Evolutionary conservation across 495 filamentous ascomycete genomes (phyloP).

Genomic region (Tetracladium setigerum): DNA sequence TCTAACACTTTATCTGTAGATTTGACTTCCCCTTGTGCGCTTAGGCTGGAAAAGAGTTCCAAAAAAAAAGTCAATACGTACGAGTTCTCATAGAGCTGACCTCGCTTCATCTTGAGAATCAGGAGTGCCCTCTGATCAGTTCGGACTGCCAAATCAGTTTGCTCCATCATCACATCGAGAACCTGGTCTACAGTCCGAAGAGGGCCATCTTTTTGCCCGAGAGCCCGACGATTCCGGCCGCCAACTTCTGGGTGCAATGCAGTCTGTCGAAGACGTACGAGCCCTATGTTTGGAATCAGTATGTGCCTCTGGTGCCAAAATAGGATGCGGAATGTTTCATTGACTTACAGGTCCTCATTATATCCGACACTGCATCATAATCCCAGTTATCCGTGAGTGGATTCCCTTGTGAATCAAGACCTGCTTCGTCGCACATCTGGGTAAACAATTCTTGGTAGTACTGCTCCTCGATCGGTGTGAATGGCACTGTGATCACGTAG

Average conservation of each 20-base stretch:
- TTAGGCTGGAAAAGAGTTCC: too few species aligned
- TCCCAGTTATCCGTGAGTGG: conserved; percentile 56
- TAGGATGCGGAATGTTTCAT: conserved; percentile 40
- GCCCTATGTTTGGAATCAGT: conserved; percentile 32
- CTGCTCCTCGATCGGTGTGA: conserved; percentile 82
- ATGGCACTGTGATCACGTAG: conserved; percentile 81
- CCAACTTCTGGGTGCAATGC: conserved; percentile 81
- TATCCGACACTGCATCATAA: conserved; percentile 44
- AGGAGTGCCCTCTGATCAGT: conserved; percentile 61
- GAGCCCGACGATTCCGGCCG: conserved; percentile 53
- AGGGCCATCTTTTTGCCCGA: conserved; percentile 57
- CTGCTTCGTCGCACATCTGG: conserved; percentile 62
- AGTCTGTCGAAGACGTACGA: conserved; percentile 67
- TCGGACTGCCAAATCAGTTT: conserved; percentile 55
- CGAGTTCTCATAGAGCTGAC: conserved; percentile 67
- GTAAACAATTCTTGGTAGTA: conserved; percentile 67
- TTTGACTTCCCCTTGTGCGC: too few species aligned
- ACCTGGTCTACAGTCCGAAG: conserved; percentile 79
- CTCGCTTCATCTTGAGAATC: conserved; percentile 51
- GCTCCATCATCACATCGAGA: conserved; percentile 81
- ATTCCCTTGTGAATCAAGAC: conserved; percentile 54
- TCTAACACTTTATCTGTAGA: too few species aligned
- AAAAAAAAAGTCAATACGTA: too few species aligned
- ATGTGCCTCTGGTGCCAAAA: conserved; percentile 33
- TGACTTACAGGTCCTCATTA: conserved; percentile 13